Evolutionary conservation across 176 grass and related monocot species (phyloP).

Genomic region (Lolium rigidum): DNA sequence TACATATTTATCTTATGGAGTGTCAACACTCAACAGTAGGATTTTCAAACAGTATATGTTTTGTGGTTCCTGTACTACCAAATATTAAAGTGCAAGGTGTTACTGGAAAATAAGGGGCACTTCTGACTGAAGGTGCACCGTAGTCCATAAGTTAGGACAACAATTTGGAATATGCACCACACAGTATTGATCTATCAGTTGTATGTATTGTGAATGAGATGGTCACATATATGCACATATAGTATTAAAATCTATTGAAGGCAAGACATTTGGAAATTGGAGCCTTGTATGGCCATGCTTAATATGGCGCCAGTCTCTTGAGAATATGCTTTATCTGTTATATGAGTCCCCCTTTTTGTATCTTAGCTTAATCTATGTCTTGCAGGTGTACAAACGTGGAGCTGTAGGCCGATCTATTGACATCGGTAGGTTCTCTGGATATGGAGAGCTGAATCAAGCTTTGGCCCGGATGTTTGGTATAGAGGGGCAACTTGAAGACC

Average conservation of each 20-base stretch:
- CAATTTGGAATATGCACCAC: slow-evolving; percentile 2
- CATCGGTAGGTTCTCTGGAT: slow-evolving; percentile 83
- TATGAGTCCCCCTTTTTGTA: slow-evolving; percentile 15
- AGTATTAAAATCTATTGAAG: slow-evolving; percentile 45
- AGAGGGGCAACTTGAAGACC: slow-evolving; percentile 96
- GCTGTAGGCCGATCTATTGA: slow-evolving; percentile 97
- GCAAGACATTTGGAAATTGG: slow-evolving; percentile 26
- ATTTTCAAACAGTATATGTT: slow-evolving; percentile 32
- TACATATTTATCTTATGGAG: slow-evolving; percentile 3
- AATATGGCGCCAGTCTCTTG: slow-evolving; percentile 33
- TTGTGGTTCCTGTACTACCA: slow-evolving; percentile 1
- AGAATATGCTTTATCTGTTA: slow-evolving; percentile 41
- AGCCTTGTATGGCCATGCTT: slow-evolving; percentile 16
- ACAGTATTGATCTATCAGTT: slow-evolving; percentile 2
- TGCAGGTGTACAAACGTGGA: slow-evolving; percentile 96
- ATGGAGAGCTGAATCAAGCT: slow-evolving; percentile 88
- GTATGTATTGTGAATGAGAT: slow-evolving; percentile 40
- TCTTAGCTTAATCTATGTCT: slow-evolving; percentile 38
- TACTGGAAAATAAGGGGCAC: neutral
- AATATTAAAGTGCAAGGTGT: neutral
- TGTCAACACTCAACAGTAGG: neutral
- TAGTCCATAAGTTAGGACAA: neutral
- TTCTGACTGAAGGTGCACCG: slow-evolving; percentile 3
- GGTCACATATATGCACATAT: slow-evolving; percentile 27
- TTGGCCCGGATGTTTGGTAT: slow-evolving; percentile 99